Percentiles rank a stretch among this genome's conserved stretches.
Conservation (phyloP, 768 basidiomycete genomes). For the Boletus pseudopeckii region DNA sequence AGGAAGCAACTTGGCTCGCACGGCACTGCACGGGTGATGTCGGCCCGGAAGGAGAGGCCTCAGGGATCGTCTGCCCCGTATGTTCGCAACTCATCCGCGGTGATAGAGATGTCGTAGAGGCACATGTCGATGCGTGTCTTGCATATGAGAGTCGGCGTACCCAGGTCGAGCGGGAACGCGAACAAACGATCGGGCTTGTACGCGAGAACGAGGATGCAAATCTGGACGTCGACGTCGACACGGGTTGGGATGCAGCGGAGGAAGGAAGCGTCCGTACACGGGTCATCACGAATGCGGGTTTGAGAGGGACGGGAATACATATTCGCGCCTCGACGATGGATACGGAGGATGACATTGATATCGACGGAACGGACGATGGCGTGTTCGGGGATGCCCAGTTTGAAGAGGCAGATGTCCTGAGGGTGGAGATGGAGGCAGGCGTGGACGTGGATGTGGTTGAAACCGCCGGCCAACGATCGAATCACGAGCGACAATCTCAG, state of each 20-base stretch:
- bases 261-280: conserved; percentile 41
- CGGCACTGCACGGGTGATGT: conserved; percentile 24
- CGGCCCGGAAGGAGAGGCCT: conserved; percentile 35
- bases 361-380: conserved; percentile 72
- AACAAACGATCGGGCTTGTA: conserved; percentile 24
- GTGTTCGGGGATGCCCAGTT: conserved; percentile 73
- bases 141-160: conserved; percentile 48
- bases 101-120: conserved; percentile 70
- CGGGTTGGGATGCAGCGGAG: conserved; percentile 37
- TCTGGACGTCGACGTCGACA: conserved; percentile 32
- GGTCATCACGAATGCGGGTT: conserved; percentile 34
- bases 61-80: conserved; percentile 64
- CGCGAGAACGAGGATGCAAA: conserved; percentile 33
- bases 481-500: conserved; percentile 37
- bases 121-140: conserved; percentile 80
- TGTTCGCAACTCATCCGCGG: conserved; percentile 57
- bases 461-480: conserved; percentile 8
- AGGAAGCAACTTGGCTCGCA: conserved; percentile 43
- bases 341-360: conserved; percentile 75
- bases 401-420: conserved; percentile 65
- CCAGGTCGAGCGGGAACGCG: conserved; percentile 32
- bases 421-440: conserved; percentile 34
- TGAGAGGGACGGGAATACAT: conserved; percentile 66
- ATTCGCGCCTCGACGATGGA: conserved; percentile 56
- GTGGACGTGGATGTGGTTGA: conserved; percentile 14